Evolutionary conservation across 306 rosid genomes (phyloP), one percentile per base, ranked within the genome.

Genomic region (Potentilla sterilis): DNA sequence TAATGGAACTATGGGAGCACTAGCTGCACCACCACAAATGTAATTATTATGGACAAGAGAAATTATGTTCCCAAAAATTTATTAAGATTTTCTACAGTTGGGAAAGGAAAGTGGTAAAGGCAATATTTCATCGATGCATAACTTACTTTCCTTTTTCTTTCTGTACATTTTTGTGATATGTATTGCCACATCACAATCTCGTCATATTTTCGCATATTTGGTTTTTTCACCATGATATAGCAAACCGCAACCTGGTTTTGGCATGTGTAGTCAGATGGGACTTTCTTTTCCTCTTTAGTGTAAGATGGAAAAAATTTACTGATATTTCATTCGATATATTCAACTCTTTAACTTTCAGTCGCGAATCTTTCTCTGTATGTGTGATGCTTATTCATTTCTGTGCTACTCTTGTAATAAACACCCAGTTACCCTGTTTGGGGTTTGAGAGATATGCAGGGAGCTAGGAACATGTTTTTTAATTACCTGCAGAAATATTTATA

Each of bases 1-100:
- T 74, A 22, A 58, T 58, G 38, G 35, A 19, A 14, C 67, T 67
- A 72, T 54, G 79, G 67, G 80, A 83, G 69, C 78, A 78, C 43
- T 78, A 41, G 73, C 74, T 69, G 73, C 75, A 68, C 81, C 87
- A 79, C 78, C 68, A 21, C 78, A 51, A 80, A 7, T 43, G 32
- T 42, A 63, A 78, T 78, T 75, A 82, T 77, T 43, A 52, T 59
- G 67, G 48, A 47, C 12, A 19, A 57, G 14, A 19, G 37, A 47
- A 70, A n/a, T 24, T 34, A 67, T 40, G 70, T 18, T 42, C 42
- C 34, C 16, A 61, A 38, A 51, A 22, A 52, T 24, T 54, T 67
- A 67, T 54, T 19, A 9, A 19, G 69, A 38, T 65, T 65, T 58
- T 65, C 28, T 65, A 18, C 46, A 18, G 69, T 64, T 38, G 47